Evolutionary conservation across 208 protist species (phyloP), one percentile per base, ranked within the genome.

Genomic region (Novymonas esmeraldas): DNA sequence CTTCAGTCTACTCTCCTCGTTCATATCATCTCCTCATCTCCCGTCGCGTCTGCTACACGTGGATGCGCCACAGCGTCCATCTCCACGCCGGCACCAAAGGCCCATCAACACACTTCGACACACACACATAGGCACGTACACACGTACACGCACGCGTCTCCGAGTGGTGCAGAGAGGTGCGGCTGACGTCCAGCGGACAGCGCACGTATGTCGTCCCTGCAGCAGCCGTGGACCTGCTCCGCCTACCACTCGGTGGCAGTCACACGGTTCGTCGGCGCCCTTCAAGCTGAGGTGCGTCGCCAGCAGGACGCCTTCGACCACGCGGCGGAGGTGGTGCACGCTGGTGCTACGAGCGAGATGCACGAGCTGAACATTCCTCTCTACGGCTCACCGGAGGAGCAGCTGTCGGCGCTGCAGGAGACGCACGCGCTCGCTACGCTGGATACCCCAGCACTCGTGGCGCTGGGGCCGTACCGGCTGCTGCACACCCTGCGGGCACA

Each of bases 261-360:
- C 22, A 63, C 41, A 16, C 36, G 67, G 29, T 57, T 77, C 39
- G 66, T 61, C n/a, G 41, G 28, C 10, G 42, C 50, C 45, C 24
- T 84, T 10, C 54, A 55, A 7, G 60, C 44, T 18, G 73, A 73
- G 38, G 61, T 84, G n/a, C 61, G 65, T 1, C 61, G 72, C 3
- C 82, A 92, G 46, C 73, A 87, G 46, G 70, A 87, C 57, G 56
- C 62, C 26, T 71, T 60, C 57, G 70, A 76, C 31, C 59, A 74
- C n/a, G 51, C 46, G 14, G 18, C 63, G 28, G 51, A 56, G n/a
- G 11, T 38, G 36, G 52, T 66, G 26, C 24, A 66, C 29, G 51
- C 68, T 6, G 36, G 58, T 0, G 60, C 58, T 4, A 44, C 31
- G 3, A 44, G 22, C n/a, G 34, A 9, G 14, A 39, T 59, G n/a